Evolutionary conservation across 2,329 filamentous ascomycete species (phyloP).

Genomic region (Uncinocarpus reesii): DNA sequence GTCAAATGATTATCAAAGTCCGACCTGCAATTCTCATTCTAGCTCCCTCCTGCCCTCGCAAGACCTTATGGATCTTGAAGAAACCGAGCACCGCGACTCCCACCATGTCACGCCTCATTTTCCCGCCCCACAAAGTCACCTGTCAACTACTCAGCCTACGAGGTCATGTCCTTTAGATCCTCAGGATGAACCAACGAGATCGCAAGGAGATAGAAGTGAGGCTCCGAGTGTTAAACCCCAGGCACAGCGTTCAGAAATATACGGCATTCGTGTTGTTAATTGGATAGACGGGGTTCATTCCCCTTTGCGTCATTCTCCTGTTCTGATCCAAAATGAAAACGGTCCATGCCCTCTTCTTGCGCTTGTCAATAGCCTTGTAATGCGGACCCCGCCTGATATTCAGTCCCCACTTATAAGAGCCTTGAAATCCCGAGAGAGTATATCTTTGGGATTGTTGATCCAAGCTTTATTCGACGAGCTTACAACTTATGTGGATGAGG

Average conservation of each 20-base stretch:
- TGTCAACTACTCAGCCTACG: not conserved
- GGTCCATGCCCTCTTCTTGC: constrained; percentile 89
- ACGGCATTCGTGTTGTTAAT: constrained; percentile 81
- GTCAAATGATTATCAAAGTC: not conserved
- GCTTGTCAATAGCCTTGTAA: constrained; percentile 78
- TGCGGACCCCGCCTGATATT: constrained; percentile 61
- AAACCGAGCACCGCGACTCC: not conserved
- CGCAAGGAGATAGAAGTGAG: not conserved
- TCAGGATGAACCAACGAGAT: not conserved
- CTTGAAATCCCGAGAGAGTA: constrained; percentile 69
- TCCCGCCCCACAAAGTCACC: not conserved
- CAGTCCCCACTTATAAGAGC: constrained; percentile 67
- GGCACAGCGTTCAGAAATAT: constrained; percentile 53
- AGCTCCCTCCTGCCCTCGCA: not conserved
- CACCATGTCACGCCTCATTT: not conserved
- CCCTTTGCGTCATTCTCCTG: constrained; percentile 67
- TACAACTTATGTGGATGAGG: constrained; percentile 62
- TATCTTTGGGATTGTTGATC: constrained; percentile 73
- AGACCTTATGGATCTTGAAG: not conserved
- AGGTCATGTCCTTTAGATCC: not conserved
- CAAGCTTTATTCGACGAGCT: constrained; percentile 90
- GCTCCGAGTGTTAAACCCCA: not conserved
- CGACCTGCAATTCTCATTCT: not conserved
- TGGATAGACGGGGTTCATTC: constrained; percentile 61
- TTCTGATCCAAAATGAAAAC: constrained; percentile 86